Evolutionary conservation across 306 rosid species (phyloP), one percentile per base, ranked within the genome.

Genomic region (Comarum palustre): DNA sequence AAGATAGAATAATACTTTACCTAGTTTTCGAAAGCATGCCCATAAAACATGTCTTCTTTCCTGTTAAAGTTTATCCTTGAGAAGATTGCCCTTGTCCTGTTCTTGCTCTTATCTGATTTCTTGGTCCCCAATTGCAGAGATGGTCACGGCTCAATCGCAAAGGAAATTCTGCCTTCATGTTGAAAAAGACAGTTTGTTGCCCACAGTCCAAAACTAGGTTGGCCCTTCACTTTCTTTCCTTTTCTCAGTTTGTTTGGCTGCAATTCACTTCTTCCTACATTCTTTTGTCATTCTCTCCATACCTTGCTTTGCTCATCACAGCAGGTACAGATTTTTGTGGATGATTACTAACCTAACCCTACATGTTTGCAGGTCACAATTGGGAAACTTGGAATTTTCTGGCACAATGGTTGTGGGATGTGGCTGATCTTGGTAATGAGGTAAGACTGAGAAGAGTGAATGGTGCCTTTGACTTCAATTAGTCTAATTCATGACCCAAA

Each of bases 41-140:
- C 47, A 70, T 73, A 62, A 84, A 80, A 74, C 47, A 51, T 68
- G 78, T 73, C 73, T 74, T 69, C 62, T 73, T 73, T 87, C 77
- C 78, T 62, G 66, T 81, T 86, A 72, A 86, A 84, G 83, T 32
- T 75, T 71, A 77, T 66, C 36, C 81, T 78, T 86, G 86, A 80
- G 75, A 79, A 51, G 34, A 62, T 69, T 31, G 34, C 24, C 51
- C 68, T 72, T 83, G 82, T 84, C 74, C 52, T 79, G 74, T 77
- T 58, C 77, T 51, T 80, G 80, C 68, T 72, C 83, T 74, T 76
- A 80, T 79, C 82, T 84, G 83, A 78, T 69, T 83, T 46, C 47
- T 78, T 83, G 92, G 86, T 86, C 95, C 96, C 91, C 75, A 78
- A 77, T 76, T 79, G 85, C 81, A 89, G 91, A 89, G 87, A 88